Percentiles rank a stretch among this genome's conserved stretches.
Evolutionary conservation across 495 filamentous ascomycete species (phyloP).

Genomic region (Halenospora varia): DNA sequence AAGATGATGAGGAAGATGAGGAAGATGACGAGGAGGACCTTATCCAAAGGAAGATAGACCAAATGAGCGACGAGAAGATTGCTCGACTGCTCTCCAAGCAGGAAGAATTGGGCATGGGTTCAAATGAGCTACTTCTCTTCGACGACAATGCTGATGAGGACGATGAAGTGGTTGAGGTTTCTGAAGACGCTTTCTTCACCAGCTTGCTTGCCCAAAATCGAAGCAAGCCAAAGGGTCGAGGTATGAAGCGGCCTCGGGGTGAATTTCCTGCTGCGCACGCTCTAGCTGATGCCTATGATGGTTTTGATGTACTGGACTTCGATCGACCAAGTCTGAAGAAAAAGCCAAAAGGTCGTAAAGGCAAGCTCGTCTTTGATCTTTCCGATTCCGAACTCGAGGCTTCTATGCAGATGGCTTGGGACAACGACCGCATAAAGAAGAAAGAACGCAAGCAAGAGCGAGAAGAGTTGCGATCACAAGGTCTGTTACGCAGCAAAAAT

Average conservation of each 20-base stretch:
- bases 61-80: constrained; percentile 53
- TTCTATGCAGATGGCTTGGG: constrained; percentile 58
- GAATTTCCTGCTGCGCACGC: constrained; percentile 21
- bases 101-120: constrained; percentile 59
- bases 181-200: not conserved
- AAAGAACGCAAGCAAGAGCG: constrained; percentile 71
- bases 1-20: constrained; percentile 20
- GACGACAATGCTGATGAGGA: constrained; percentile 29
- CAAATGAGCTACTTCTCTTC: constrained; percentile 53
- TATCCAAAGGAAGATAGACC: constrained; percentile 21
- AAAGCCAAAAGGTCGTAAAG: constrained; percentile 54
- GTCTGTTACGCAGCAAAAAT: constrained; percentile 65
- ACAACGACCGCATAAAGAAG: constrained; percentile 80
- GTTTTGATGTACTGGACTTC: constrained; percentile 81
- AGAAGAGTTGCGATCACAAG: constrained; percentile 71
- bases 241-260: constrained; percentile 9
- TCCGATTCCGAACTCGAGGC: constrained; percentile 74
- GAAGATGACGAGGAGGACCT: constrained; percentile 31
- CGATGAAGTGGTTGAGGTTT: constrained; percentile 16
- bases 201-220: not conserved
- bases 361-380: constrained; percentile 47
- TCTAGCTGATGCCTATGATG: constrained; percentile 71
- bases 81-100: constrained; percentile 60
- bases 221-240: constrained; percentile 3
- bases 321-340: constrained; percentile 55